phyloP scores from a whole-genome alignment of 495 filamentous ascomycete species.

The Rhypophila decipiens region DNA sequence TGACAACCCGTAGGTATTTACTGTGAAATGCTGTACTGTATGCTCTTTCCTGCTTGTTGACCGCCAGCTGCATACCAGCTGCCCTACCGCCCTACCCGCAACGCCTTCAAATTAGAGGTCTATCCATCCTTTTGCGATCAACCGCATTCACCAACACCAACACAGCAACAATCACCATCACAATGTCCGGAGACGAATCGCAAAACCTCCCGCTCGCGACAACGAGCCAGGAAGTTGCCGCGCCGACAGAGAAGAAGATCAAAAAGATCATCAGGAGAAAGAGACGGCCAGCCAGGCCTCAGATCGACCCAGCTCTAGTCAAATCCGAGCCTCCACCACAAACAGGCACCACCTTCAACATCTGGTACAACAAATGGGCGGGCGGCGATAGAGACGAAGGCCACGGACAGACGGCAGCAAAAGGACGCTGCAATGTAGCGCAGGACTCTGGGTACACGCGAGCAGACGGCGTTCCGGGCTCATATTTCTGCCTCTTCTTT shows the following conservation, averaged over 20 bases:
- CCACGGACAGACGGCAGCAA: slow-evolving; percentile 60
- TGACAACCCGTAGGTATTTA: too few species aligned
- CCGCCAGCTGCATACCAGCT: too few species aligned
- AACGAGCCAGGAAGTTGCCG: slow-evolving; percentile 39
- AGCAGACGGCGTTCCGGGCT: slow-evolving; percentile 67
- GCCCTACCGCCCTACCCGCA: too few species aligned
- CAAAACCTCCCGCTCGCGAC: slow-evolving; percentile 29
- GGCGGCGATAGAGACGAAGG: slow-evolving; percentile 76
- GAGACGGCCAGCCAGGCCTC: slow-evolving; percentile 60
- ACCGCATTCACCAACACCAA: too few species aligned
- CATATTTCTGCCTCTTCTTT: slow-evolving; percentile 92
- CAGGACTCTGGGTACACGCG: slow-evolving; percentile 82
- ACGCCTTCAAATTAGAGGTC: too few species aligned
- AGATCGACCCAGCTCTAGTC: slow-evolving; percentile 80
- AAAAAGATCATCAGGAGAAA: slow-evolving; percentile 63
- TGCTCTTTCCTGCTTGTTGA: too few species aligned
- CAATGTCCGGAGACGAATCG: too few species aligned
- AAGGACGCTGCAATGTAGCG: slow-evolving; percentile 72
- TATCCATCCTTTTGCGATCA: too few species aligned
- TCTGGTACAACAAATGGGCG: slow-evolving; percentile 79
- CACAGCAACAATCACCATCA: too few species aligned
- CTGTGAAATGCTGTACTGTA: too few species aligned
- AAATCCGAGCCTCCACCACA: slow-evolving; percentile 75
- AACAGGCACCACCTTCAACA: slow-evolving; percentile 85
- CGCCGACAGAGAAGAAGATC: slow-evolving; percentile 45